Evolutionary conservation across 805 yeast species (phyloP), one percentile per base, ranked within the genome.

Genomic region (Yamadazyma olivae): DNA sequence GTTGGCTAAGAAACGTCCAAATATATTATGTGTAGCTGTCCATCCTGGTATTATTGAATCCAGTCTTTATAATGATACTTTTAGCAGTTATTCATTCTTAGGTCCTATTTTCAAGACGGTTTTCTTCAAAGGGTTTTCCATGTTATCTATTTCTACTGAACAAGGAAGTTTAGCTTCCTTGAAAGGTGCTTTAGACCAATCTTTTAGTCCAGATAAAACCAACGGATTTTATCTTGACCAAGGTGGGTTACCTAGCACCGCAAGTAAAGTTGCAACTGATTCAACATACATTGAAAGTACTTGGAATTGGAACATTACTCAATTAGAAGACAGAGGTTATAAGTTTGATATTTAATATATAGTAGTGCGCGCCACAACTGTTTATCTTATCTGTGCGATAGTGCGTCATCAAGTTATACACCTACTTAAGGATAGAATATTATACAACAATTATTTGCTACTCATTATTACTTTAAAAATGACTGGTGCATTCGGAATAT

Each of bases 31-130:
- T 5, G 39, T 61, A n/a, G 43, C 71, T 0, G 58, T 61, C 2
- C 72, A 67, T 34, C 71, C 72, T 1, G 72, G 72, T 1, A 50
- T 66, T 32, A 39, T 61, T 13, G 57, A 51, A 5, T 63, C 71
- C 2, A 59, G 46, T 20, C 51, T 66, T 17, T 64, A 57, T 44
- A 50, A 51, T 33, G 41, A 53, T 39, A 4, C 26, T 4, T 41
- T 39, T 20, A 13, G 13, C 2, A 18, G 24, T 14, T 32, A 19
- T 9, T 32, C 39, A 6, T 13, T 23, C 4, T 17, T 39, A 6
- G 34, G 35, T 3, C 28, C 33, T 3, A n/a, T 20, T 18, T 7
- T 18, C 17, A 33, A 14, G 8, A 21, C 10, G 22, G 6, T 18
- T 6, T 23, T 44, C 6, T 49, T 55, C 25, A 35, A 41, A 15